Base-by-base conservation (phyloP, 1,284 basidiomycete genomes). In the Blastosporella zonata region DNA sequence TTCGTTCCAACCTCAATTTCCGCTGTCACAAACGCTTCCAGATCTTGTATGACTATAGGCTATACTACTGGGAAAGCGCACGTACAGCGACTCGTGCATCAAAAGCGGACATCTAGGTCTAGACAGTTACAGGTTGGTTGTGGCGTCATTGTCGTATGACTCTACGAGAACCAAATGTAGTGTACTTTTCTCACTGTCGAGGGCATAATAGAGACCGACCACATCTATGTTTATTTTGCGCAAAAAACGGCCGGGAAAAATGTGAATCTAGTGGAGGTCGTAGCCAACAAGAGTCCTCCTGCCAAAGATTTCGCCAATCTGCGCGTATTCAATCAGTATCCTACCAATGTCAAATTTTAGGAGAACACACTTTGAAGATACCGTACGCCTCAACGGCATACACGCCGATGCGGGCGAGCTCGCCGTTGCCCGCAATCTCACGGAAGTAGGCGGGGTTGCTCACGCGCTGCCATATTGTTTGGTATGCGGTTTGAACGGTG, bases 281-380 rank as follows among this genome's bases (percentile, higher is more conserved):
- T 96, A 96, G 38, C 93, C 93, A 61, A 95, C 77, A 38, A 95
- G 65, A 71, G 82, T 82, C 68, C 90, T 81, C 59, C 90, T 79
- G 38, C 93, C 93, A 59, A 95, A 64, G 57, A 96, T 95, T 71
- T 97, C 93, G 49, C 93, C 93, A 73, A 97, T 81, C 82, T 90
- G 68, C 15, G 22, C 27, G 27, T 39, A 37, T 12, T 34, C 12
- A 40, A 36, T 34, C 44, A 34, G 20, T n/a, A 20, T 46, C 15
- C 21, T n/a, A 23, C 29, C 7, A n/a, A 8, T 9, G 44, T 2
- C 6, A n/a, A 17, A 38, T 42, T 2, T 2, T 10, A 18, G n/a
- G 18, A 41, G n/a, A 29, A 65, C 78, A 39, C 53, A 84, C 86
- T 74, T 88, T 90, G 75, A 88, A 94, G 60, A 94, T 87, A 28